Evolutionary conservation across 2,329 filamentous ascomycete species (phyloP).

Genomic region (Ilyonectria robusta): DNA sequence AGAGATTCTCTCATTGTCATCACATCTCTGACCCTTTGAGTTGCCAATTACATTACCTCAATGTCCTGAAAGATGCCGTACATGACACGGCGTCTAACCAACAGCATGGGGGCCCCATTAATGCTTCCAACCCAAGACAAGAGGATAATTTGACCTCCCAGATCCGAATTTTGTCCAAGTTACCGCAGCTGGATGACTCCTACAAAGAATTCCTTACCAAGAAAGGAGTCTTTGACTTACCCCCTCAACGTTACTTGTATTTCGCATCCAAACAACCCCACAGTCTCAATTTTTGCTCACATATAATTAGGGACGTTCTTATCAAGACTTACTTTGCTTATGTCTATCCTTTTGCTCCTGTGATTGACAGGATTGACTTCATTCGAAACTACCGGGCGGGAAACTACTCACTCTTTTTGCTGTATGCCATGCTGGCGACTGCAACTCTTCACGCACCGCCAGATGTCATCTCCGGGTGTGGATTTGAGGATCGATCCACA

Average conservation of each 20-base stretch:
- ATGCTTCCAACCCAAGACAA: neutral
- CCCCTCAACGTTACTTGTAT: constrained; percentile 21
- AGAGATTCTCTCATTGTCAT: neutral
- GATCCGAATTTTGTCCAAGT: constrained; percentile 24
- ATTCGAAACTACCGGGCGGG: constrained; percentile 24
- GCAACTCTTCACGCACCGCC: constrained; percentile 12
- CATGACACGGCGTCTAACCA: neutral
- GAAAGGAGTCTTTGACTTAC: constrained; percentile 38
- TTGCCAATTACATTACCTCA: constrained; percentile 28
- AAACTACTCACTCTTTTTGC: constrained; percentile 28
- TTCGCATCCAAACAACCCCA: neutral
- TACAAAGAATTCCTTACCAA: constrained; percentile 37
- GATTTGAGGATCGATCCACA: constrained; percentile 16
- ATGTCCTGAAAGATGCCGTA: constrained; percentile 34
- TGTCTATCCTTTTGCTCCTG: constrained; percentile 31
- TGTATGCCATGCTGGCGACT: constrained; percentile 19
- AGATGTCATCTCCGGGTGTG: constrained; percentile 31
- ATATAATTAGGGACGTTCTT: constrained; percentile 19
- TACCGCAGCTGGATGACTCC: constrained; percentile 14
- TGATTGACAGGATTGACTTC: constrained; percentile 28
- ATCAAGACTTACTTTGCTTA: constrained; percentile 35
- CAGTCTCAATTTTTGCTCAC: neutral
- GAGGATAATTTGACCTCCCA: constrained; percentile 15
- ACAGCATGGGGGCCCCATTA: neutral
- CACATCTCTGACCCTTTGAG: too few species aligned